These are phyloP conservation scores for Mikania micrantha DNA, from an alignment of 129 eudicot genomes.

Conservation along the genomic window DNA sequence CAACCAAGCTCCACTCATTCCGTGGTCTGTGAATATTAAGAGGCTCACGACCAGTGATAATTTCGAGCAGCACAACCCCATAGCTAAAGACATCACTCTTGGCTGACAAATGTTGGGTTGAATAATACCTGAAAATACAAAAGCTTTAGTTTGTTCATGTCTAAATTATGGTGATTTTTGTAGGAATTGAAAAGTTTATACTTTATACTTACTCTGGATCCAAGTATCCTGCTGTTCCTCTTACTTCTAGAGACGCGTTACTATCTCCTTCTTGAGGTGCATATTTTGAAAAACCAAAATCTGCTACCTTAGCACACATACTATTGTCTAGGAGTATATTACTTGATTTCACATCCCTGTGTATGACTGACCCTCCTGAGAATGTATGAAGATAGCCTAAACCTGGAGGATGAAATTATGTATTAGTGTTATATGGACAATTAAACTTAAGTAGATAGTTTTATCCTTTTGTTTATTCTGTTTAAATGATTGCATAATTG, in stretches of 20 bases:
- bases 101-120: constrained; percentile 77
- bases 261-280: constrained; percentile 95
- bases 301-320: constrained; percentile 86
- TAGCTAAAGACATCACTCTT: constrained; percentile 86
- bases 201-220: constrained; percentile 74
- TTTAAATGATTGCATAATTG: background rate
- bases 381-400: constrained; percentile 70
- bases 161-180: background rate
- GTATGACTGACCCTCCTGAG: constrained; percentile 62
- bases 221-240: constrained; percentile 90
- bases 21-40: constrained; percentile 66
- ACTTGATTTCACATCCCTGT: constrained; percentile 82
- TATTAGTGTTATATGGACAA: background rate
- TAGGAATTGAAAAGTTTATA: background rate
- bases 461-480: background rate
- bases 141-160: background rate
- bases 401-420: constrained; percentile 39
- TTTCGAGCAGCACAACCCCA: constrained; percentile 73
- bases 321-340: constrained; percentile 71
- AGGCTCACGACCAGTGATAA: constrained; percentile 66
- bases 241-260: constrained; percentile 72
- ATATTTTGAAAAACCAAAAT: constrained; percentile 75
- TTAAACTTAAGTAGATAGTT: background rate
- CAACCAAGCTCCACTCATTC: constrained; percentile 74
- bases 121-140: constrained; percentile 54